phyloP scores from a whole-genome alignment of 495 filamentous ascomycete species.

The Platismatia glauca region DNA sequence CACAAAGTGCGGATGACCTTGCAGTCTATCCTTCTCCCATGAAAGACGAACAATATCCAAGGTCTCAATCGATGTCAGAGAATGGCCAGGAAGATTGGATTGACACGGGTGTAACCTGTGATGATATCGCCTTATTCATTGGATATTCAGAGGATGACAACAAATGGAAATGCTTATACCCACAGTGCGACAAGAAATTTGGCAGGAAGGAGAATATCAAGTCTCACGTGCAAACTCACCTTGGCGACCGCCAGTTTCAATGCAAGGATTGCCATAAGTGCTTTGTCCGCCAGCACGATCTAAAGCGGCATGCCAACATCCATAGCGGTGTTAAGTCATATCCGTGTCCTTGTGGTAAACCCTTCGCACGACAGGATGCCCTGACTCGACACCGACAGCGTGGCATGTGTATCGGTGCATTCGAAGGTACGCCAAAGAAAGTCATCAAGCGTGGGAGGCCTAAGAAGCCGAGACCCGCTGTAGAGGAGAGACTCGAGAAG shows the following conservation, averaged over 20 bases:
- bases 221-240: constrained; percentile 93
- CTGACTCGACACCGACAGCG: constrained; percentile 88
- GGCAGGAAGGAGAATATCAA: constrained; percentile 96
- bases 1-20: constrained; percentile 8
- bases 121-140: constrained; percentile 82
- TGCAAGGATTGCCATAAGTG: constrained; percentile 85
- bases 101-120: constrained; percentile 71
- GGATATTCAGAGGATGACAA: constrained; percentile 56
- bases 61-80: constrained; percentile 36
- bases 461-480: constrained; percentile 53
- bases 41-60: constrained; percentile 31
- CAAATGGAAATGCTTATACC: constrained; percentile 80
- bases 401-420: constrained; percentile 88
- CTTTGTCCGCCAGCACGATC: constrained; percentile 92
- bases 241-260: constrained; percentile 86
- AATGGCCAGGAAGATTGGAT: constrained; percentile 44
- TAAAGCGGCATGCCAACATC: constrained; percentile 94
- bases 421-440: constrained; percentile 71
- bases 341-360: constrained; percentile 79
- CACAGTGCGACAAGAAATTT: constrained; percentile 74
- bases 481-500: constrained; percentile 61
- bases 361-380: constrained; percentile 88
- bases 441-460: constrained; percentile 58
- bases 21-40: constrained; percentile 25
- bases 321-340: constrained; percentile 91